A percentile compares a stretch with the other conserved stretches of the same genome.
phyloP scores from a whole-genome alignment of 345 rosid species.

The Triadica sebifera region DNA sequence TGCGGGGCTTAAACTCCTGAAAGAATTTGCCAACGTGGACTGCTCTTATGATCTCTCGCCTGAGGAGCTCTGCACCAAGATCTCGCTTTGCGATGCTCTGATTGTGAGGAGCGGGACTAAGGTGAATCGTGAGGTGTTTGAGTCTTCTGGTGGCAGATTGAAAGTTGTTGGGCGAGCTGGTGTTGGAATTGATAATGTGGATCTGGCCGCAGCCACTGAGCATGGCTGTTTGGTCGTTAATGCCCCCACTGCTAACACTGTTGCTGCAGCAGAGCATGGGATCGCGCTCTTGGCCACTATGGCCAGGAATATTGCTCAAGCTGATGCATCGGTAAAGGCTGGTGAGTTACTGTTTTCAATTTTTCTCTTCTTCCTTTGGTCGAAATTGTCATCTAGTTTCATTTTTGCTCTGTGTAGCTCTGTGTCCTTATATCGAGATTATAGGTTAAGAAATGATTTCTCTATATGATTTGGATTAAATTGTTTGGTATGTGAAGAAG shows the following conservation, averaged over 20 bases:
- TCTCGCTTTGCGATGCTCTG: constrained; percentile 24
- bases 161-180: constrained; percentile 28
- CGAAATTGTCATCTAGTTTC: background rate
- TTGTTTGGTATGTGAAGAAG: background rate
- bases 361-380: background rate
- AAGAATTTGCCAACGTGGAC: constrained; percentile 21
- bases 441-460: background rate
- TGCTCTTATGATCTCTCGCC: constrained; percentile 24
- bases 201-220: constrained; percentile 27
- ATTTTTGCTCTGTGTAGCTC: background rate
- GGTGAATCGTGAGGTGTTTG: constrained; percentile 27
- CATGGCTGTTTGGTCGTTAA: constrained; percentile 26
- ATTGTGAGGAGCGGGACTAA: constrained; percentile 27
- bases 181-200: constrained; percentile 26
- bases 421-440: background rate
- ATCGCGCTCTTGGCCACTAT: constrained; percentile 18
- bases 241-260: constrained; percentile 23
- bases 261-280: constrained; percentile 25
- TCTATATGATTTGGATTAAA: background rate
- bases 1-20: constrained; percentile 9
- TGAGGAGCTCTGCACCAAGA: constrained; percentile 26
- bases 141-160: constrained; percentile 8
- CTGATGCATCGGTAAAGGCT: constrained; percentile 51
- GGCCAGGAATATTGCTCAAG: constrained; percentile 25
- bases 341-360: constrained; percentile 41